Base-by-base conservation (phyloP, 495 filamentous ascomycete genomes). In the Penicillium argentinense region DNA sequence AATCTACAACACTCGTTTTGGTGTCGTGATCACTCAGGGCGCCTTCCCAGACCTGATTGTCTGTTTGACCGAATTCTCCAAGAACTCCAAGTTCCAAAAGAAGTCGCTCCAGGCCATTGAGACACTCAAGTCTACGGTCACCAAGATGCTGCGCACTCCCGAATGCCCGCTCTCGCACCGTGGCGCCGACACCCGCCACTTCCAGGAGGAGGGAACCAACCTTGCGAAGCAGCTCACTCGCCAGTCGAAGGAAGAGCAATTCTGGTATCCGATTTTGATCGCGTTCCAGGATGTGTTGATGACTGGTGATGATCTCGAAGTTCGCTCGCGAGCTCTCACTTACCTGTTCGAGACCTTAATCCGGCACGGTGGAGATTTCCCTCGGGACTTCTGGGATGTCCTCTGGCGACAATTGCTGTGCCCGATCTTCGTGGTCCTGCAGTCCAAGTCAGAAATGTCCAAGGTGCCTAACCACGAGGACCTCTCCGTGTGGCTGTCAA, bases 231-330 rank as follows among this genome's bases (percentile, higher is more conserved):
- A 75, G 34, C 72, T 75, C 38, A 77, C 64, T 27, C 69, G 72
- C 38, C 75, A 80, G 42, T 91, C 89, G 0, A 79, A 93, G 51
- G 91, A 97, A 59, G 95, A 97, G 62, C 92, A 96, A 27, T 99
- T 88, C 67, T 99, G 93, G 93, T 97, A 97, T 54, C 93, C 93
- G 0, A 86, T 99, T 22, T 77, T 99, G 9, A 97, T 97, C 62
- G 91, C 95, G 5, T 97, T 97, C 73, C 93, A 99, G 66, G 93
- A 99, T 68, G 91, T 97, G 16, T 74, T 99, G 16, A 99, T 99
- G 93, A 99, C 93, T 22, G 93, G 93, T 2, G 93, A 97, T 63
- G 93, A 99, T 62, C 78, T 99, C n/a, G 93, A 99, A 63, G 91
- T 96, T 34, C 83, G 93, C 51, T 95, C 91, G 23, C 69, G 79